Evolutionary conservation across 768 basidiomycete genomes (phyloP).

Genomic region (Mrakia gelida): DNA sequence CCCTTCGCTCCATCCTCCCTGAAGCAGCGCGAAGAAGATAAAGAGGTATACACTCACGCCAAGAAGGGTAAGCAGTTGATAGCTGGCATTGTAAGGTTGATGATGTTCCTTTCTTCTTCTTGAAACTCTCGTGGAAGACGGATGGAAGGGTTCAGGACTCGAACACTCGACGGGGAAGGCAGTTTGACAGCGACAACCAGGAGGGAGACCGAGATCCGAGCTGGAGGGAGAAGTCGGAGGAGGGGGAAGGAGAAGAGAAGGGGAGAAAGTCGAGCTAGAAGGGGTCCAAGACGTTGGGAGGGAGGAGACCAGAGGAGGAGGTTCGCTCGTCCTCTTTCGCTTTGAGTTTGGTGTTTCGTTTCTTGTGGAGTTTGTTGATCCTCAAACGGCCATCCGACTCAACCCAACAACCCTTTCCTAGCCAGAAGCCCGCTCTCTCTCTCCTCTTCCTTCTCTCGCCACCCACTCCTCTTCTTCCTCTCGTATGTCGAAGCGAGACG

Average conservation of each 20-base stretch:
- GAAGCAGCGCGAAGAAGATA: background rate
- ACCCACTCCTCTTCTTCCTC: background rate
- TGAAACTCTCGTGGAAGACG: background rate
- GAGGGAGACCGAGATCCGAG: background rate
- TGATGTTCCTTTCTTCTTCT: slow-evolving; percentile 1
- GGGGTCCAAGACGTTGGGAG: background rate
- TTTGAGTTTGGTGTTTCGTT: background rate
- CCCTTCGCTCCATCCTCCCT: background rate
- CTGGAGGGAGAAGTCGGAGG: background rate
- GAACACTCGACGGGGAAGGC: background rate
- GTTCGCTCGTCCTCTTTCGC: too few species aligned
- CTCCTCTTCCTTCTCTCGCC: background rate
- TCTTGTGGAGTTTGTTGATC: background rate
- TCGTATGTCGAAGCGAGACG: slow-evolving; percentile 79
- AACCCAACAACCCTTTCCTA: background rate
- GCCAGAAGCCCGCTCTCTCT: too few species aligned
- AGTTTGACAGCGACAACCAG: background rate
- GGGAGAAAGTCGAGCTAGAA: background rate
- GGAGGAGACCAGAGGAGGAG: too few species aligned
- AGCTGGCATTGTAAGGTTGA: background rate
- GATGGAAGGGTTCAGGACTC: background rate
- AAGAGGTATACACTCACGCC: slow-evolving; percentile 13
- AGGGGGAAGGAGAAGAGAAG: background rate
- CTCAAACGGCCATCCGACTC: background rate
- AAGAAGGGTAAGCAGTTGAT: slow-evolving; percentile 32